These are phyloP conservation scores for Pleurotus citrinopileatus DNA, from an alignment of 768 basidiomycete species.

Conservation along the genomic window DNA sequence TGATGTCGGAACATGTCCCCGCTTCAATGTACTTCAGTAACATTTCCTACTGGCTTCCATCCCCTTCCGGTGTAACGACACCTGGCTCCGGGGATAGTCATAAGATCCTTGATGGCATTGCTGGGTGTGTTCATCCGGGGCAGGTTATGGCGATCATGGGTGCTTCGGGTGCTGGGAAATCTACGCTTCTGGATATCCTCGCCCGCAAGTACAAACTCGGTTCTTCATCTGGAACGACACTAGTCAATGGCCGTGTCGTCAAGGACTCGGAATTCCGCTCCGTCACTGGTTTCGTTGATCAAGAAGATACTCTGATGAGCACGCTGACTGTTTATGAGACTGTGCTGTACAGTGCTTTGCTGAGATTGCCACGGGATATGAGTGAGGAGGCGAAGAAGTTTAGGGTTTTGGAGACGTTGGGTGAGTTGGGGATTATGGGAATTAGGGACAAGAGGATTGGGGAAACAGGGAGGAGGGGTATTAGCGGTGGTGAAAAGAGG, in stretches of 20 bases:
- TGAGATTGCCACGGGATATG: slow-evolving; percentile 93
- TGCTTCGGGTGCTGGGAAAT: slow-evolving; percentile 94
- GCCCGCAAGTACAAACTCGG: slow-evolving; percentile 90
- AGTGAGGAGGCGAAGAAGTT: slow-evolving; percentile 93
- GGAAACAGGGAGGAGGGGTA: slow-evolving; percentile 81
- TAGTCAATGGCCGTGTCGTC: slow-evolving; percentile 85
- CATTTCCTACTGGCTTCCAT: slow-evolving; percentile 69
- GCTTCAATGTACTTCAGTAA: slow-evolving; percentile 89
- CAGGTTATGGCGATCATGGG: slow-evolving; percentile 97
- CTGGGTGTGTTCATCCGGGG: slow-evolving; percentile 83
- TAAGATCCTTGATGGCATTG: slow-evolving; percentile 72
- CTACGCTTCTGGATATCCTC: slow-evolving; percentile 93
- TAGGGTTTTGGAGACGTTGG: slow-evolving; percentile 92
- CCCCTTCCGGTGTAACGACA: slow-evolving; percentile 36
- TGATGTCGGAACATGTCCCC: slow-evolving; percentile 94
- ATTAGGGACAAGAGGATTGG: slow-evolving; percentile 93
- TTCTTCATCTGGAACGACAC: slow-evolving; percentile 63
- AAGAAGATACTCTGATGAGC: slow-evolving; percentile 96
- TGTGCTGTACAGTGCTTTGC: slow-evolving; percentile 86
- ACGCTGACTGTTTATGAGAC: slow-evolving; percentile 99
- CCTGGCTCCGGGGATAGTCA: neutral
- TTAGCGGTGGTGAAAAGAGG: slow-evolving; percentile 97
- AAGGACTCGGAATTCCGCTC: slow-evolving; percentile 73
- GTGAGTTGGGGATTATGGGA: slow-evolving; percentile 88
- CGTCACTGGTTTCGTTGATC: slow-evolving; percentile 94